phyloP scores from a whole-genome alignment of 192 early-diverging fungal genomes.

The Dissophora ornata region DNA sequence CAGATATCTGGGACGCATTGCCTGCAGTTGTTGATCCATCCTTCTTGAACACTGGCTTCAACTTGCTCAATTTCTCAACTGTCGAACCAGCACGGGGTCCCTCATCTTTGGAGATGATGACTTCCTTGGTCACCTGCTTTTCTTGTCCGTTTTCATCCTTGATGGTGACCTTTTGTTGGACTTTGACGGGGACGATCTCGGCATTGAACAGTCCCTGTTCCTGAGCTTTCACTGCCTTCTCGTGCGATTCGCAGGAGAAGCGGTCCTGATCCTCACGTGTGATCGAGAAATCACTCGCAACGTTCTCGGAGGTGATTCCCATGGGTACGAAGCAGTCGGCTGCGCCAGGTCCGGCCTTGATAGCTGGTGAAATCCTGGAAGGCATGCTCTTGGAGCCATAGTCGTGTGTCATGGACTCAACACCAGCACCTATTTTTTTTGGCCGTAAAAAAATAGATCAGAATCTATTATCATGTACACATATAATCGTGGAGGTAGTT shows the following conservation, averaged over 20 bases:
- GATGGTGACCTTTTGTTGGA: slow-evolving; percentile 60
- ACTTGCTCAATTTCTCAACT: slow-evolving; percentile 79
- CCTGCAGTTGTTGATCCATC: slow-evolving; percentile 90
- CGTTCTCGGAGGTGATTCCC: slow-evolving; percentile 96
- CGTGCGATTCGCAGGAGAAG: slow-evolving; percentile 86
- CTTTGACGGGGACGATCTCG: slow-evolving; percentile 85
- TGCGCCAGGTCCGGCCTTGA: slow-evolving; percentile 69
- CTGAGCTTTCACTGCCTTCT: slow-evolving; percentile 82
- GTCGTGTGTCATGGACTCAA: slow-evolving; percentile 93
- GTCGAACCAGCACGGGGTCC: slow-evolving; percentile 86
- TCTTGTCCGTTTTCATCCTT: slow-evolving; percentile 78
- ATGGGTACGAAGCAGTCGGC: slow-evolving; percentile 86
- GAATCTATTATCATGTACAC: background rate
- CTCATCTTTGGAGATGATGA: slow-evolving; percentile 86
- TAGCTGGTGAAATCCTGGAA: slow-evolving; percentile 75
- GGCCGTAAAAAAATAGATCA: background rate
- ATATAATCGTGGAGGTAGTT: too few relatives aligned
- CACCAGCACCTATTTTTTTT: slow-evolving; percentile 77
- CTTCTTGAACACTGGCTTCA: slow-evolving; percentile 88
- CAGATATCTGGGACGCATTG: slow-evolving; percentile 95
- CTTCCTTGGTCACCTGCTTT: slow-evolving; percentile 36
- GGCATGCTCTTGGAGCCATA: slow-evolving; percentile 84
- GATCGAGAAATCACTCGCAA: slow-evolving; percentile 85
- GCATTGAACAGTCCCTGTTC: slow-evolving; percentile 86
- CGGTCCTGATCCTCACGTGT: slow-evolving; percentile 86